Base-by-base conservation (phyloP, 805 yeast genomes). In the Ogataea nakhonphanomensis region DNA sequence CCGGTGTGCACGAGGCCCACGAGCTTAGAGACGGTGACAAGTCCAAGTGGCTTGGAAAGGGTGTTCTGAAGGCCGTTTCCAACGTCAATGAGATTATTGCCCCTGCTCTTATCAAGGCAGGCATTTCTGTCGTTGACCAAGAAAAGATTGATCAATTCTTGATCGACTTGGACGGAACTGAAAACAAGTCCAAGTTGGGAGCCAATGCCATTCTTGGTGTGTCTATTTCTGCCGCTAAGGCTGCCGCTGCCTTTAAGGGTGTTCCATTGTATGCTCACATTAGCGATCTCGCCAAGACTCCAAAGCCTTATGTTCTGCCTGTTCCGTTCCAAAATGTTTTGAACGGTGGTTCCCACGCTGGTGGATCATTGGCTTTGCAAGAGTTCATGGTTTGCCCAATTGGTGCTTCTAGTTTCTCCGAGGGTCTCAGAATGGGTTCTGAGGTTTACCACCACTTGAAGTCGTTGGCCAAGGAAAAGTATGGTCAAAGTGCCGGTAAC, bases 331-430 rank as follows among this genome's bases (percentile, higher is more conserved):
- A 87, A 76, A 91, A 91, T 76, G 99, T 91, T 54, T 78, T 91
- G 71, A 91, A 91, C 83, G 99, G 99, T 79, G 99, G 99, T 73
- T 84, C 95, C 64, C 99, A 91, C 76, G 99, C 99, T 64, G 99
- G 99, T 77, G 99, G 99, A 76, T 83, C 91, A 66, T 78, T 91
- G 57, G 99, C 99, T 61, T 81, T 91, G 84, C 99, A 91, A 79
- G 99, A 91, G 79, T 91, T 91, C 79, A 93, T 91, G 98, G 87
- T 91, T 73, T 98, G 86, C 51, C 98, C 99, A 73, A 75, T 84
- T 56, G 91, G 81, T 61, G 96, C 96, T 59, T 74, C 79, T 60
- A 62, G 91, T 48, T 93, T 91, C 83, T 66, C 95, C 53, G 98
- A 91, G 75, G 98, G 95, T 59, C 72, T 93, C 70, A 87, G 96